Evolutionary conservation across 1,284 basidiomycete species (phyloP).

Genomic region (Leccinum subrobustum): DNA sequence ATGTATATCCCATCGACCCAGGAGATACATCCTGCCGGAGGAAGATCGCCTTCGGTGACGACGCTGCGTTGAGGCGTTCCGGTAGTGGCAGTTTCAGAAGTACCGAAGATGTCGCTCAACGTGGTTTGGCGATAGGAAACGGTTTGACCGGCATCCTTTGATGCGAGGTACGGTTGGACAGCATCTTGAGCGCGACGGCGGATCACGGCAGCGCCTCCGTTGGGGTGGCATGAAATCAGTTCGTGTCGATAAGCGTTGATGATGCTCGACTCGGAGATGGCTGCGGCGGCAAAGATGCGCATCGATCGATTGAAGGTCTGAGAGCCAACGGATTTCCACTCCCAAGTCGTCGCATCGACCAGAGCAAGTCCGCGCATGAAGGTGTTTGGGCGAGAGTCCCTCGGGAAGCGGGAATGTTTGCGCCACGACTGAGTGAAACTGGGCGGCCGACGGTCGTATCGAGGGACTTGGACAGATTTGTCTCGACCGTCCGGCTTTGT

Average conservation of each 20-base stretch:
- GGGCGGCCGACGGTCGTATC: background rate
- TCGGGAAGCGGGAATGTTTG: background rate
- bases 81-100: background rate
- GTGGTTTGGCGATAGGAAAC: background rate
- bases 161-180: background rate
- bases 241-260: background rate
- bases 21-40: background rate
- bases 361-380: background rate
- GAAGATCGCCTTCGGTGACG: background rate
- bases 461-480: background rate
- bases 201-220: background rate
- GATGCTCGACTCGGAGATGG: background rate
- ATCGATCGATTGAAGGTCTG: background rate
- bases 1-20: background rate
- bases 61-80: background rate
- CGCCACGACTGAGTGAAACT: background rate
- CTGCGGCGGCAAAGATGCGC: background rate
- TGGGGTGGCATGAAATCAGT: background rate
- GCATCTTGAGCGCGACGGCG: background rate
- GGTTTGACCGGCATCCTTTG: background rate
- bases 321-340: background rate
- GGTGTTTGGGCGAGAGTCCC: fast-evolving
- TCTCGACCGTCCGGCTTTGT: background rate
- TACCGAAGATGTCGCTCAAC: background rate
- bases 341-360: background rate